Conservation (phyloP, 2,329 filamentous ascomycete species). For the Fusarium ambrosium region DNA sequence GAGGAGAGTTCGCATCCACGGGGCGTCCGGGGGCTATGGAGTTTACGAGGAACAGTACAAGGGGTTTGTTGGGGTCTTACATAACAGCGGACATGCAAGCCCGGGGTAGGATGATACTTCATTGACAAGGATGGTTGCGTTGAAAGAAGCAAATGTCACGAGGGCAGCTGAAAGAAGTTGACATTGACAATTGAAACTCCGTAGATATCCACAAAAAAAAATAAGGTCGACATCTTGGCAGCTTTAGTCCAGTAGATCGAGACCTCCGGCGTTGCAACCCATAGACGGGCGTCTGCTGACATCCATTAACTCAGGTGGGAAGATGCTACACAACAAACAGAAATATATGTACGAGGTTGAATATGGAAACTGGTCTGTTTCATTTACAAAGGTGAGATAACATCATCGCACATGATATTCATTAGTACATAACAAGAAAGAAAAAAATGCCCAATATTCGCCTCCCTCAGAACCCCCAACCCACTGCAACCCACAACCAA, state of each 20-base stretch:
- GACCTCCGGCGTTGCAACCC: neutral
- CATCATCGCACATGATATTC: slow-evolving; percentile 15
- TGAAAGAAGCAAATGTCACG: slow-evolving; percentile 8
- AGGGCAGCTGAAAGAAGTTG: neutral
- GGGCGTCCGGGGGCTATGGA: neutral
- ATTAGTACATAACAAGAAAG: neutral
- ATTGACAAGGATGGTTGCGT: neutral
- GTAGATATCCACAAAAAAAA: neutral
- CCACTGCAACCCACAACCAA: slow-evolving; percentile 9
- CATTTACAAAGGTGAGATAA: slow-evolving; percentile 25
- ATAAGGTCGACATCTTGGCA: neutral
- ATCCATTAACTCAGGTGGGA: neutral
- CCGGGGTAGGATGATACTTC: slow-evolving; percentile 1
- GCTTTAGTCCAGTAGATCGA: neutral
- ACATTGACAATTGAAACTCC: slow-evolving; percentile 3
- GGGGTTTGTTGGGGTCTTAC: neutral
- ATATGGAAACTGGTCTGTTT: slow-evolving; percentile 19
- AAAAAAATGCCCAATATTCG: slow-evolving; percentile 28
- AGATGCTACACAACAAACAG: neutral
- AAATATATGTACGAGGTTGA: neutral
- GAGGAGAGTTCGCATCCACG: slow-evolving; percentile 4
- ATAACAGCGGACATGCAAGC: slow-evolving; percentile 4
- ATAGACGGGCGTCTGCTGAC: neutral
- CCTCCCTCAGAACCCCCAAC: slow-evolving; percentile 33
- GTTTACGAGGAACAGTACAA: neutral